Evolutionary conservation across 441 rosid genomes (phyloP).

Genomic region (Geranium incanum): DNA sequence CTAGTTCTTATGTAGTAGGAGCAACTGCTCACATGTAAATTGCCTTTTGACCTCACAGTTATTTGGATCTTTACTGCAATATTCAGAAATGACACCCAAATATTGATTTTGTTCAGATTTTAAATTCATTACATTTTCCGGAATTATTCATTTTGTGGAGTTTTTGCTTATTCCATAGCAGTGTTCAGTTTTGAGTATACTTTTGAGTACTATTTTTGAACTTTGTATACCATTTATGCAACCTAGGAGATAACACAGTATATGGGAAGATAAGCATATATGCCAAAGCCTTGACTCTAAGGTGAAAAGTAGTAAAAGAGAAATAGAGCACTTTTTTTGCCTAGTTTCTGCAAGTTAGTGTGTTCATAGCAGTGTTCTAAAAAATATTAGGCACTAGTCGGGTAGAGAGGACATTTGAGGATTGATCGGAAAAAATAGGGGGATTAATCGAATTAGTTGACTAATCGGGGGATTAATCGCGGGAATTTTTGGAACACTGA

Average conservation of each 20-base stretch:
- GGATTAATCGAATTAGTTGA: no score
- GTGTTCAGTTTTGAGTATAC: no score
- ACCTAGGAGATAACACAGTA: no score
- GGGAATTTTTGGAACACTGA: background rate
- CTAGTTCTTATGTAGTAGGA: background rate
- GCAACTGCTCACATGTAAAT: constrained; percentile 8
- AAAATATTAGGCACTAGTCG: no score
- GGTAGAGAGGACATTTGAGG: no score
- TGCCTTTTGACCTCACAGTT: background rate
- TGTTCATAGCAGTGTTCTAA: background rate
- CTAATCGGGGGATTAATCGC: no score
- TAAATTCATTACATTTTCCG: background rate
- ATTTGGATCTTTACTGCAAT: background rate
- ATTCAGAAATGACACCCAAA: background rate
- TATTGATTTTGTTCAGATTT: background rate
- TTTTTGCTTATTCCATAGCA: no score
- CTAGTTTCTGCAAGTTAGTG: no score
- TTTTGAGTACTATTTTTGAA: no score
- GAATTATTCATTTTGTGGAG: no score
- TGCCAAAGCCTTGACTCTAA: background rate
- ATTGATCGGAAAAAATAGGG: no score
- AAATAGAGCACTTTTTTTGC: background rate
- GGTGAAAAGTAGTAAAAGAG: background rate
- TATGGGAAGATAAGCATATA: background rate
- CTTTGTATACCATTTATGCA: no score